Base-by-base conservation (phyloP, 768 basidiomycete genomes). In the Candolleomyces eurysporus region DNA sequence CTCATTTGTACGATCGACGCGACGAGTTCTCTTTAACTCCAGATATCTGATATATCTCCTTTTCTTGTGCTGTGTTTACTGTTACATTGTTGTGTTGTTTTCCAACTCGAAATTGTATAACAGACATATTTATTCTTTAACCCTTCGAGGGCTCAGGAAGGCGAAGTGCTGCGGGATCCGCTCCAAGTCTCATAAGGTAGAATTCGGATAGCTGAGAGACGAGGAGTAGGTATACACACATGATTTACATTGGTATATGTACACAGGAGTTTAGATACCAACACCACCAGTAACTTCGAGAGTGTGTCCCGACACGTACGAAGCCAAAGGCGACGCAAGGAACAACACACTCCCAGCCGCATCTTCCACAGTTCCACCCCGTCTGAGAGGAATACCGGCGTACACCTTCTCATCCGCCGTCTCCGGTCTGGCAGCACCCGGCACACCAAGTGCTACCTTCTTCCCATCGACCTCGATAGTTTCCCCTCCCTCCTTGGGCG, bases 261-360 rank as follows among this genome's bases (percentile, higher is more conserved):
- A 13, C 31, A 22, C 9, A 48, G 2, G 31, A 36, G 11, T 45
- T 74, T 72, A 91, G 59, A 92, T 92, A 42, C 90, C 90, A 58
- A 80, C 79, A 46, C 92, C 92, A 39, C 92, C 92, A 42, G 92
- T 93, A 21, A 91, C 89, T 72, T 92, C 91, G 58, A 94, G 77
- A 16, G 90, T 92, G 73, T 93, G 92, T 8, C 92, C 92, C 50
- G 82, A 85, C 58, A 94, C 87, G 69, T 90, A 94, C 3, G 88
- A 85, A 14, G 91, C 89, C 22, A 94, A 76, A 10, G 90, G 90
- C 14, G 89, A 91, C 0, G 85, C 85, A 64, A 94, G 78, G 82
- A 90, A 91, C 65, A n/a, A 22, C 0, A 56, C 57, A 42, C 57
- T 31, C 22, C 79, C 82, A 4, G 90, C 92, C 5, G 89, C 92